Percentiles rank a stretch among this genome's conserved stretches.
phyloP scores from a whole-genome alignment of 345 rosid species.

The Dovyalis caffra region DNA sequence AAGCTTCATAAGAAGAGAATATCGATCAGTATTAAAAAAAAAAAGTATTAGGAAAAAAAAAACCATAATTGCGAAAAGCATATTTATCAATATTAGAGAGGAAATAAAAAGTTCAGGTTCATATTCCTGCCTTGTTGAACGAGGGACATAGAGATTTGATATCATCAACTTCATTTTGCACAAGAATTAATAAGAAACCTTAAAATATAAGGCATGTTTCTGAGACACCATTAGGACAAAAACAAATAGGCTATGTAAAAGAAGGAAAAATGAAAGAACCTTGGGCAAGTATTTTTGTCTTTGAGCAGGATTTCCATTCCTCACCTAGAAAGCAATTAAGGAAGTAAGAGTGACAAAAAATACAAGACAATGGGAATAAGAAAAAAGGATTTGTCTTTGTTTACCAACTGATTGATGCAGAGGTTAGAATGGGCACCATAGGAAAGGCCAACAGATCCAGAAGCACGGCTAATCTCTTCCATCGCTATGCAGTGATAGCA shows the following conservation, averaged over 20 bases:
- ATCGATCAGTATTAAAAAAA: conserved; percentile 20
- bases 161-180: background rate
- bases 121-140: background rate
- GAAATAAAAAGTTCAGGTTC: background rate
- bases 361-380: background rate
- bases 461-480: conserved; percentile 93
- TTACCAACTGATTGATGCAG: conserved; percentile 94
- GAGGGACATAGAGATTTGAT: background rate
- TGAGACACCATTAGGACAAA: background rate
- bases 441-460: conserved; percentile 86
- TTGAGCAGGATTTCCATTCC: conserved; percentile 78
- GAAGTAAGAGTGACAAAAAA: background rate
- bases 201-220: background rate
- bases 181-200: background rate
- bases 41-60: background rate
- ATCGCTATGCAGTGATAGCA: conserved; percentile 86
- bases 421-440: conserved; percentile 95
- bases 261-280: conserved; percentile 38
- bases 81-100: conserved; percentile 7
- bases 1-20: conserved; percentile 55
- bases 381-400: background rate
- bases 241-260: background rate
- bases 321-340: conserved; percentile 49
- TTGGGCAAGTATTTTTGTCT: conserved; percentile 84
- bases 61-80: background rate